These are phyloP conservation scores for Penicillium cinerascens DNA, from an alignment of 495 filamentous ascomycete species.

Conservation along the genomic window DNA sequence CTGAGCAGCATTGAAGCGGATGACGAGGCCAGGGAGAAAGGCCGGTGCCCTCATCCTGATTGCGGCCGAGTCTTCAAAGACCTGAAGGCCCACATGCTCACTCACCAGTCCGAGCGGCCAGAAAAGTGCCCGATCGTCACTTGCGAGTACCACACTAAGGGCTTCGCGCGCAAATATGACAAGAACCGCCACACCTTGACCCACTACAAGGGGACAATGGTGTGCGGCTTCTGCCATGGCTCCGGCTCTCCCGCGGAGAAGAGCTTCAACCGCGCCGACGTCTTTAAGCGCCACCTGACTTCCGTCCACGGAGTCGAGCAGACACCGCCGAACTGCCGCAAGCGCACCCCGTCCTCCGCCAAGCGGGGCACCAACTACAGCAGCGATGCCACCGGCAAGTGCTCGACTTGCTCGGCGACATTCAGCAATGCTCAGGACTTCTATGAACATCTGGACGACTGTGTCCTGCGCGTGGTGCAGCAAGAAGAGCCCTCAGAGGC, in stretches of 20 bases:
- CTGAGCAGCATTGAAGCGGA: conserved; percentile 53
- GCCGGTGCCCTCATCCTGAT: conserved; percentile 76
- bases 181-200: conserved; percentile 98
- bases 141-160: conserved; percentile 94
- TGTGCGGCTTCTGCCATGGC: conserved; percentile 95
- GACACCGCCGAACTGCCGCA: conserved; percentile 90
- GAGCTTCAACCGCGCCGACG: conserved; percentile 97
- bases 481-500: conserved; percentile 94
- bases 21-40: conserved; percentile 62
- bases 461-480: conserved; percentile 94
- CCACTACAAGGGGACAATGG: conserved; percentile 99
- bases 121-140: conserved; percentile 95
- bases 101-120: conserved; percentile 87
- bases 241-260: conserved; percentile 91
- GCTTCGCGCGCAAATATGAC: conserved; percentile 96
- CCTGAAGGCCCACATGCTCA: conserved; percentile 92
- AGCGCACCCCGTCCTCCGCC: conserved; percentile 60
- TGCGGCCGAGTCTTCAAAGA: conserved; percentile 94
- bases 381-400: conserved; percentile 82
- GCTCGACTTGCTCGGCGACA: conserved; percentile 87
- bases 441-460: conserved; percentile 99
- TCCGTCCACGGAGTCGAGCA: conserved; percentile 94
- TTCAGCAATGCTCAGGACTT: conserved; percentile 97
- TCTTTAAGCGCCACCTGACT: conserved; percentile 96
- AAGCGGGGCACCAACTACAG: conserved; percentile 60